A percentile compares a stretch with the other conserved stretches of the same genome.
These are phyloP conservation scores for Coemansia sp. DNA, from an alignment of 192 early-diverging fungal species.

Conservation along the genomic window DNA sequence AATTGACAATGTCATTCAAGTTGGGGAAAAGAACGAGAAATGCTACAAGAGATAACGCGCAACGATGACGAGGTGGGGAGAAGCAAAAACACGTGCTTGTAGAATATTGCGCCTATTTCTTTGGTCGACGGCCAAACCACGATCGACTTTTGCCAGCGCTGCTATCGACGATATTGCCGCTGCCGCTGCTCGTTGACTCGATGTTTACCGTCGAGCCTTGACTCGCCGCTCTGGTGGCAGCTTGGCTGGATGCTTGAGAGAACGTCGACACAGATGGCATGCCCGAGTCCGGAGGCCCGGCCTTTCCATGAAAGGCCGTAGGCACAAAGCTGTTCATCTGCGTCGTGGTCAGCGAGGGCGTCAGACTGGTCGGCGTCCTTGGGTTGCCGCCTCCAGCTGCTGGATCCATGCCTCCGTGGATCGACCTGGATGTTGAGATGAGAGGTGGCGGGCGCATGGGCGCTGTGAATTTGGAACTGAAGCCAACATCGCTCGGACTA, in stretches of 20 bases:
- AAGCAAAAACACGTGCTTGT: neutral
- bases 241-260: neutral
- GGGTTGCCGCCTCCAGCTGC: neutral
- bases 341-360: conserved; percentile 15
- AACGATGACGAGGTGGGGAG: neutral
- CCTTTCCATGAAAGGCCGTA: neutral
- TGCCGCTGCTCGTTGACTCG: neutral
- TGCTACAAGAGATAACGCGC: neutral
- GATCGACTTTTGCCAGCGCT: conserved; percentile 32
- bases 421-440: conserved; percentile 35
- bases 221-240: neutral
- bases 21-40: neutral
- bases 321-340: conserved; percentile 12
- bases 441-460: conserved; percentile 51
- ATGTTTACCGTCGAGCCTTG: neutral
- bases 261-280: neutral
- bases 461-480: conserved; percentile 18
- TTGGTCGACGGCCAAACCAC: conserved; percentile 51
- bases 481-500: neutral
- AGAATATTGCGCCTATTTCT: conserved; percentile 16
- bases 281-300: neutral
- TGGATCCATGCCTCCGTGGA: conserved; percentile 17
- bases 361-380: conserved; percentile 13
- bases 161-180: neutral
- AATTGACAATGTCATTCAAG: neutral